Evolutionary conservation across 805 yeast species (phyloP), one percentile per base, ranked within the genome.

Genomic region (Yamadazyma phyllophila): DNA sequence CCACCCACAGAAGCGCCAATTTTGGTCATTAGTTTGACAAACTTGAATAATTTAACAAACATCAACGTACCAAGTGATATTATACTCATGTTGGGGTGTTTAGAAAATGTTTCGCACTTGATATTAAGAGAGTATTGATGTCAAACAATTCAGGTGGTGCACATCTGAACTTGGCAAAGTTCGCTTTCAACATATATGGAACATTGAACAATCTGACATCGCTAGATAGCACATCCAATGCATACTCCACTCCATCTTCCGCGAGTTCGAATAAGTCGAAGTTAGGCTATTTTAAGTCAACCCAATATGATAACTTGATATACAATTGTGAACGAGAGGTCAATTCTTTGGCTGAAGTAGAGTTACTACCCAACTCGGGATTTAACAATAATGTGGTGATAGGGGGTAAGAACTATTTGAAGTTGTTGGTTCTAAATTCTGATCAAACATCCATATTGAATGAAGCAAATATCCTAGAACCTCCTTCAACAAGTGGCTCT

Each of bases 111-210:
- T 14, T 9, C 24, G 32, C 26, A 37, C 26, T 26, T 26, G 24
- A 37, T 15, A n/a, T 8, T 12, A 17, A 15, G 13, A 27, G 24
- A 20, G 24, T 14, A 4, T 15, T 15, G 11, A 44, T 44, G 47
- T 44, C 47, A 4, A 36, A 32, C 20, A 39, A 44, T 27, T 24
- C 41, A 15, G 33, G 34, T 20, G 24, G 24, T n/a, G 16, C 37
- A n/a, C 47, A 44, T 26, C 47, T 44, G 47, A 44, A 44, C 41
- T 42, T 78, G 47, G 79, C 84, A 4, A 67, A 81, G 38, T 73
- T 81, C 60, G 84, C 85, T 0, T 80, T 77, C 65, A 77, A 79
- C 53, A 77, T 80, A 31, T 81, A 81, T 59, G 84, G 84, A 4
- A 51, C 63, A 7, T 44, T 61, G 16, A 55, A 53, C 42, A 49